Evolutionary conservation across 768 basidiomycete species (phyloP).

Genomic region (Mycena polygramma): DNA sequence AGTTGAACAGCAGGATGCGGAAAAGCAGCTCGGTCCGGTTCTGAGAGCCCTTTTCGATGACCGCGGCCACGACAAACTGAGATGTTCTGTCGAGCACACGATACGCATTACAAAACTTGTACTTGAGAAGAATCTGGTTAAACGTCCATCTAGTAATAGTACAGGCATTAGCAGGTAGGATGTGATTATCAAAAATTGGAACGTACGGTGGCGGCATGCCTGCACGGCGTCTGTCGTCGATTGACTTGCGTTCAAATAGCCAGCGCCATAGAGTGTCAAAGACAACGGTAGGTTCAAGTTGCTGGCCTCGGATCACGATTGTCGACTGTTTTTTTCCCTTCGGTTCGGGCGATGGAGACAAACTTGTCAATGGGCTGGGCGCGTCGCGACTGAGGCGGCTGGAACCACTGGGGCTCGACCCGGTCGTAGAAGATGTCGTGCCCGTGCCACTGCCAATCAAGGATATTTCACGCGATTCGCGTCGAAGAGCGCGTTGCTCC

Average conservation of each 20-base stretch:
- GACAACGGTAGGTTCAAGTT: constrained; percentile 60
- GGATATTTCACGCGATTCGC: neutral
- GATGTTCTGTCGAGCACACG: constrained; percentile 79
- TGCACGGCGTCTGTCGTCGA: constrained; percentile 66
- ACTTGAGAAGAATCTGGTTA: constrained; percentile 66
- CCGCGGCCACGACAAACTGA: constrained; percentile 77
- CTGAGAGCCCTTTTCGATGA: constrained; percentile 78
- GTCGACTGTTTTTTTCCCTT: neutral
- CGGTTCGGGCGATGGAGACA: constrained; percentile 14
- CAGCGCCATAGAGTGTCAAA: constrained; percentile 75
- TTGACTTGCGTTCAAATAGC: constrained; percentile 68
- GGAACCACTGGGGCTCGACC: neutral
- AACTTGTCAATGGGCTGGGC: constrained; percentile 15
- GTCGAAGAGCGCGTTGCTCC: neutral
- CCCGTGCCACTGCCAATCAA: neutral
- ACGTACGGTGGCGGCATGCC: constrained; percentile 67
- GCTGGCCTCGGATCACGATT: constrained; percentile 42
- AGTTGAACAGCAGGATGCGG: constrained; percentile 78
- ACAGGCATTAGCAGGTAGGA: constrained; percentile 11
- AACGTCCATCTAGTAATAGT: constrained; percentile 70
- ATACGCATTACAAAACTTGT: constrained; percentile 81
- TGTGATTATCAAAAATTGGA: constrained; percentile 4
- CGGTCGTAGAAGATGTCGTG: neutral
- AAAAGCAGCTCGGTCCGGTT: constrained; percentile 74
- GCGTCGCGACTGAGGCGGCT: constrained; percentile 18